Conservation (phyloP, 164 flowering plant genomes). For the Echeveria elegans region DNA sequence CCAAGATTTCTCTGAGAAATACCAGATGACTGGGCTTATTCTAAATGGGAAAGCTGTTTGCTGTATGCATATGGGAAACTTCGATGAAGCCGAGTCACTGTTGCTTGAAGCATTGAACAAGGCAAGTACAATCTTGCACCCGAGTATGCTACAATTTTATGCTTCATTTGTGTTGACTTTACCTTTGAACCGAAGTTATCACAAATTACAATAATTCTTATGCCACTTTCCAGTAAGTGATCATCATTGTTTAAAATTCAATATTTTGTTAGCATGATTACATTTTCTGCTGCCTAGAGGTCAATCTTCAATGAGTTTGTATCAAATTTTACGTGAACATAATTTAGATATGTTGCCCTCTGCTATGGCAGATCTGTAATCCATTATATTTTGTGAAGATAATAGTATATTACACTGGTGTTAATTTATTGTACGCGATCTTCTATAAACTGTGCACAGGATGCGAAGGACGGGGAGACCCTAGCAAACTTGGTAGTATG, state of each 20-base stretch:
- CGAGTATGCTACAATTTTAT: too few relatives aligned
- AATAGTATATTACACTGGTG: too few relatives aligned
- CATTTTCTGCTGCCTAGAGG: not conserved
- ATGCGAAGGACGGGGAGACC: conserved; percentile 94
- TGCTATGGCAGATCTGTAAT: not conserved
- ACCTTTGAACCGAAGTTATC: too few relatives aligned
- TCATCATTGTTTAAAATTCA: too few relatives aligned
- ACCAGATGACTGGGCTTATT: conserved; percentile 65
- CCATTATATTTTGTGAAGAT: too few relatives aligned
- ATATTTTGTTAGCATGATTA: not conserved
- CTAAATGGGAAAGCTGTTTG: conserved; percentile 95
- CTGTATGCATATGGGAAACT: conserved; percentile 92
- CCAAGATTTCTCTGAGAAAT: conserved; percentile 94
- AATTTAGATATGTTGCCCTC: not conserved
- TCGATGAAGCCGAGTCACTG: conserved; percentile 81
- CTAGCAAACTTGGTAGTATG: conserved; percentile 86
- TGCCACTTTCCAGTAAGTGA: too few relatives aligned
- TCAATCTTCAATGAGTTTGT: not conserved
- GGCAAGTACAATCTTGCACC: conserved; percentile 25
- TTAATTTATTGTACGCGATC: not conserved
- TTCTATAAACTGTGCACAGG: conserved; percentile 32
- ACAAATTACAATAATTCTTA: too few relatives aligned
- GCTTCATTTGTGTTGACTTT: too few relatives aligned
- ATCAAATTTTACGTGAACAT: not conserved
- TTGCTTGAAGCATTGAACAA: conserved; percentile 89